Base-by-base conservation (phyloP, 495 filamentous ascomycete genomes). In the Rhizodiscina lignyota region DNA sequence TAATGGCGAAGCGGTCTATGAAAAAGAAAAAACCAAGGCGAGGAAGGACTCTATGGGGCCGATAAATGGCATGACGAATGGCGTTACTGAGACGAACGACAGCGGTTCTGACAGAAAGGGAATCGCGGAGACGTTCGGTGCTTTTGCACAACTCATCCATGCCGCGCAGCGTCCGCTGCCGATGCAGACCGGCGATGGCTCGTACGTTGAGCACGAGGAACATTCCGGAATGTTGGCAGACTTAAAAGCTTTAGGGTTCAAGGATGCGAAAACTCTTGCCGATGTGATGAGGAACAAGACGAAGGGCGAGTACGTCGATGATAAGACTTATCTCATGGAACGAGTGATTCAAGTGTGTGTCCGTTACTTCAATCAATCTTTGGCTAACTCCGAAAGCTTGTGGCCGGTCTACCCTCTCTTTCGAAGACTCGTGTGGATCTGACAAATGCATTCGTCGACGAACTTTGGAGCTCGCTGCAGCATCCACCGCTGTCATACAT, bases 371-470 rank as follows among this genome's bases (percentile, higher is more conserved):
- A n/a, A n/a, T n/a, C n/a, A n/a, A n/a, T 35, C 8, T 22, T 8
- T 8, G 19, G 19, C 5, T 35, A 19, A 21, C 8, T 21, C 8
- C 8, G 27, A 17, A 37, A 67, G 64, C 66, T 86, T 29, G 80
- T 83, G 17, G 63, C 71, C 33, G 66, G 64, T 36, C 59, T 83
- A 28, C 77, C 76, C 4, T 50, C 61, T 22, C 49, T 66, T 39
- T 83, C 78, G 5, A 74, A 72, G 48, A 63, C 61, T 38, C 60
- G 78, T 5, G 53, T 48, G 8, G 69, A 79, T 41, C 60, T 86
- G 35, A 85, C 75, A 18, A 77, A 79, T 44, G 51, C 54, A 16
- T 81, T 86, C 54, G 53, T 86, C 36, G 64, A 70, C 35, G 66
- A 77, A 53, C 68, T 84, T 0, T 86, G 77, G 77, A 55, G 70